A percentile compares a stretch with the other conserved stretches of the same genome.
phyloP scores from a whole-genome alignment of 78 protist genomes.

The Dictyostelium brefeldianum region DNA sequence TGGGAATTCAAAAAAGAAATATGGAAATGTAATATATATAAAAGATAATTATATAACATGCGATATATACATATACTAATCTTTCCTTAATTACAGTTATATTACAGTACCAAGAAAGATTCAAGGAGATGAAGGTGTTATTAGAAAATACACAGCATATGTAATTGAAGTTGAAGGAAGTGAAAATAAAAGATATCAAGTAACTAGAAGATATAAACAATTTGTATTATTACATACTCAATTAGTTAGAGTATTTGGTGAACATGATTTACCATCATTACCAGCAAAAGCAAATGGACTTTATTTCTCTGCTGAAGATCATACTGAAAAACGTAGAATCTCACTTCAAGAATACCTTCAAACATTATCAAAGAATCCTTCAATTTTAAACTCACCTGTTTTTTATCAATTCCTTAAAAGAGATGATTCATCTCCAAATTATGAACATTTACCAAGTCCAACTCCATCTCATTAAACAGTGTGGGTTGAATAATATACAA shows the following conservation, averaged over 20 bases:
- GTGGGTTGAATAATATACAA: neutral
- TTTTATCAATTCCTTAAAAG: slow-evolving; percentile 47
- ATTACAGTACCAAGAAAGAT: slow-evolving; percentile 54
- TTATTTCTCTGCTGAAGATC: slow-evolving; percentile 68
- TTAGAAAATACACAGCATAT: slow-evolving; percentile 61
- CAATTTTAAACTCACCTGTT: neutral
- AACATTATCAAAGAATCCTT: neutral
- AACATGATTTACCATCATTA: slow-evolving; percentile 63
- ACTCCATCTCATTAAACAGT: neutral
- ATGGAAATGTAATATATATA: neutral
- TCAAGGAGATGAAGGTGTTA: slow-evolving; percentile 16
- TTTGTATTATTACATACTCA: slow-evolving; percentile 58
- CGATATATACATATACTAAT: neutral
- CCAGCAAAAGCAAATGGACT: slow-evolving; percentile 69
- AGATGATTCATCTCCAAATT: slow-evolving; percentile 8
- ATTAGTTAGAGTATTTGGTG: slow-evolving; percentile 41
- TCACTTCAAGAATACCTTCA: slow-evolving; percentile 63
- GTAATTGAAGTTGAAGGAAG: slow-evolving; percentile 41
- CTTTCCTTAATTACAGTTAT: neutral
- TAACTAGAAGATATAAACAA: slow-evolving; percentile 73
- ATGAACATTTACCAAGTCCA: slow-evolving; percentile 5
- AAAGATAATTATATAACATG: neutral
- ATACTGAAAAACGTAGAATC: slow-evolving; percentile 57
- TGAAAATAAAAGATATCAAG: slow-evolving; percentile 25
- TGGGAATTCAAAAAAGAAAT: slow-evolving; percentile 6